These are phyloP conservation scores for Trichoderma asperellum DNA, from an alignment of 2,329 filamentous ascomycete species.

Conservation along the genomic window DNA sequence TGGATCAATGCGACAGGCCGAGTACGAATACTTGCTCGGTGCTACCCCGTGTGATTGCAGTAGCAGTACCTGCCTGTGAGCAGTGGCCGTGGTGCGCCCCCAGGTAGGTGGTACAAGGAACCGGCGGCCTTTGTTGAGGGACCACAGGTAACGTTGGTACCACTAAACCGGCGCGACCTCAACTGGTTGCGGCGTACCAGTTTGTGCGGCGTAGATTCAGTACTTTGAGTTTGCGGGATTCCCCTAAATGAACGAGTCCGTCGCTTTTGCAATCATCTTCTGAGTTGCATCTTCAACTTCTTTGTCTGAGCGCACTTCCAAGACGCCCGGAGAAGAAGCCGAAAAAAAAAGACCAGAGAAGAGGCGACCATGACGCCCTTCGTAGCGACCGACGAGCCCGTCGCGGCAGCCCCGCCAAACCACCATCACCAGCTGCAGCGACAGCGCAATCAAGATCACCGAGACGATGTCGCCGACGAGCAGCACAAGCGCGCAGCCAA, in stretches of 20 bases:
- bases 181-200: conserved; percentile 28
- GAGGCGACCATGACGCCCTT: conserved; percentile 24
- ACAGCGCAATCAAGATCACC: conserved; percentile 7
- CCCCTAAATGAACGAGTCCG: background rate
- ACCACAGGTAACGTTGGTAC: background rate
- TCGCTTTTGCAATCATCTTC: background rate
- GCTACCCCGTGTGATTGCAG: background rate
- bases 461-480: conserved; percentile 17
- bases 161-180: background rate
- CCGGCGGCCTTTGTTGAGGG: background rate
- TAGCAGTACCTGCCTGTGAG: background rate
- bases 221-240: conserved; percentile 23
- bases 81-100: background rate
- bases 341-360: background rate
- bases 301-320: background rate
- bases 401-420: conserved; percentile 27
- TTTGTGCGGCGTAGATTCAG: conserved; percentile 31
- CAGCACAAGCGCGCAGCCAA: conserved; percentile 11
- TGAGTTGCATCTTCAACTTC: background rate
- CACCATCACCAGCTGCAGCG: conserved; percentile 9
- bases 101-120: background rate
- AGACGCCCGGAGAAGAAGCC: background rate
- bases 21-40: conserved; percentile 22
- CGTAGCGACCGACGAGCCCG: conserved; percentile 22
- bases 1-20: conserved; percentile 6